These are phyloP conservation scores for Begonia peltatifolia DNA, from an alignment of 306 rosid species.

Conservation along the genomic window DNA sequence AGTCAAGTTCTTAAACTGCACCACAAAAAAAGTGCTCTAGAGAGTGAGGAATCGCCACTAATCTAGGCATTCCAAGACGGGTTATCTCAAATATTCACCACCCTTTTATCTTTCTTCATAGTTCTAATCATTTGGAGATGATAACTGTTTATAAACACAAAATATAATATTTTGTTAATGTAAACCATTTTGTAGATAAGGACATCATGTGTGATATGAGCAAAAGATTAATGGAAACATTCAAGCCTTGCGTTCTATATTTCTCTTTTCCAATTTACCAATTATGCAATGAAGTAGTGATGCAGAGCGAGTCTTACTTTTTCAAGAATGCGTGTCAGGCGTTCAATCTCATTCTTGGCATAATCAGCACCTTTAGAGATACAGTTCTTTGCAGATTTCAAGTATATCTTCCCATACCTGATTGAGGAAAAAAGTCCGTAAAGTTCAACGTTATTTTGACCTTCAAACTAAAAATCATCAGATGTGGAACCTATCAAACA, in stretches of 20 bases:
- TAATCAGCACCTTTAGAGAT: constrained; percentile 58
- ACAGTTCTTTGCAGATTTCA: constrained; percentile 45
- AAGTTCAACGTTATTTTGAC: background rate
- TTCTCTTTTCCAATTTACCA: background rate
- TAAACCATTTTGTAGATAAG: no score
- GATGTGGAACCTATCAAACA: constrained; percentile 1
- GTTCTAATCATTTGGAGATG: background rate
- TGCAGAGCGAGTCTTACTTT: constrained; percentile 23
- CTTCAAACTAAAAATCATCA: background rate
- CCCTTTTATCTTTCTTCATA: background rate
- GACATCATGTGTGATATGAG: no score
- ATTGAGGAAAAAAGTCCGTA: constrained; percentile 3
- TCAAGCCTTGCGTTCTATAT: no score
- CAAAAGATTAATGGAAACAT: no score
- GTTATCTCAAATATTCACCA: background rate
- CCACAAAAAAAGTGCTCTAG: no score
- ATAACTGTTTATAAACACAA: no score
- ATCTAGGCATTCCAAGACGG: no score
- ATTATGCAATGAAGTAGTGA: background rate
- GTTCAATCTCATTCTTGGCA: constrained; percentile 48
- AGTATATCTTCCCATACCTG: constrained; percentile 49
- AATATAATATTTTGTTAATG: background rate
- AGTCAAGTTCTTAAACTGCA: no score
- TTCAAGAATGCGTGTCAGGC: constrained; percentile 54
- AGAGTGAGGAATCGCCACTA: no score